These are phyloP conservation scores for Beta corolliflora DNA, from an alignment of 179 eudicot genomes.

Conservation along the genomic window DNA sequence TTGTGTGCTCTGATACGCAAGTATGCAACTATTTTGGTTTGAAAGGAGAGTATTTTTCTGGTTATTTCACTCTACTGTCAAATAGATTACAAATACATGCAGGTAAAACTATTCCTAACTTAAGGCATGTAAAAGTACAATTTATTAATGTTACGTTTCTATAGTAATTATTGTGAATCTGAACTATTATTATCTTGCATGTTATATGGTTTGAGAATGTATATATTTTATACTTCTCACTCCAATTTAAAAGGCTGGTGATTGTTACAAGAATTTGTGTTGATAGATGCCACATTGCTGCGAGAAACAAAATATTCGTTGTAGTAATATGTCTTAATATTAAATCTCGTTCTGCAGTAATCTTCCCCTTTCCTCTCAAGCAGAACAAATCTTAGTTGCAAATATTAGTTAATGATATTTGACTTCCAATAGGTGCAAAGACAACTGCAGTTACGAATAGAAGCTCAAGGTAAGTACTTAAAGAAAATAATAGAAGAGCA, in stretches of 20 bases:
- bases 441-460: slow-evolving; percentile 63
- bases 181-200: not conserved
- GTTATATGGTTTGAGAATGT: not conserved
- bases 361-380: not conserved
- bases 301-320: not conserved
- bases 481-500: slow-evolving; percentile 70
- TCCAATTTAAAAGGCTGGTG: not conserved
- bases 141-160: not conserved
- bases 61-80: not conserved
- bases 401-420: not conserved
- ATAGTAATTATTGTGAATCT: not conserved
- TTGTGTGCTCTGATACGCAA: not conserved
- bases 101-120: not conserved
- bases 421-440: slow-evolving; percentile 52
- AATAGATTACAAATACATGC: not conserved
- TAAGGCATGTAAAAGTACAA: not conserved
- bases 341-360: not conserved
- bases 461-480: slow-evolving; percentile 70
- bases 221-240: not conserved
- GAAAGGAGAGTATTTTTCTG: not conserved
- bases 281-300: not conserved
- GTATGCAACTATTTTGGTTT: not conserved
- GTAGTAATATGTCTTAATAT: not conserved
- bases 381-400: not conserved
- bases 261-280: not conserved